Evolutionary conservation across 371 early-diverging fungal species (phyloP), one percentile per base, ranked within the genome.

Genomic region (Rhizopus delemar): DNA sequence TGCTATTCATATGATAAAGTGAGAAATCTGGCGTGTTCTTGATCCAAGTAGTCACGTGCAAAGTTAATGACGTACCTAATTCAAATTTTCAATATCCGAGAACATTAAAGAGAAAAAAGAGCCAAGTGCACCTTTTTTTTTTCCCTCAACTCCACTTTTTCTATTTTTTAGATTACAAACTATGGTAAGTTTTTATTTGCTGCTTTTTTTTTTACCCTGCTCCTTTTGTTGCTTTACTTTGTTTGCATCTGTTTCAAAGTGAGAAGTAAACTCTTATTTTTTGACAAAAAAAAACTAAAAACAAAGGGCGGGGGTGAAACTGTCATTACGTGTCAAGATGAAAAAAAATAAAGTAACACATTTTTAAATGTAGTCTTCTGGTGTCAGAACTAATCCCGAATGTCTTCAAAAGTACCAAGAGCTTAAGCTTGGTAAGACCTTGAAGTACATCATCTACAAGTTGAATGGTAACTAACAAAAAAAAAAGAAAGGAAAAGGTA

Each of bases 401-500:
- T 92, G 92, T 77, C 56, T 90, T 50, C 72, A 70, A 1, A 62
- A 63, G 35, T 94, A 72, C 79, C 70, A 80, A 56, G 88, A 89
- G 7, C 75, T 94, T 39, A 94, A 93, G 83, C 66, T 90, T 50
- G 75, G 75, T 62, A 86, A 90, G 68, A 82, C 82, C 67, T 83
- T 76, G 77, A 86, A 86, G 72, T 95, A 81, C 71, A 77, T 93
- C 56, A 79, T 92, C 68, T 94, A 79, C 86, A 90, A 89, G 82
- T 74, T 96, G 54, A 78, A 71, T 67, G 86, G 81, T 75, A 72
- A 71, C 28, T 48, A 39, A 34, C 12, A 45, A 31, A 49, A 22
- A 22, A 22, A 22, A 22, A 22, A 22, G 22, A 22, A 22, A 22
- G 22, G 22, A 22, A 22, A 22, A 22, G 22, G 22, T 22, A 22